A percentile compares a stretch with the other conserved stretches of the same genome.
These are phyloP conservation scores for Sodiomyces alkalinus DNA, from an alignment of 2,329 filamentous ascomycete genomes.

Conservation along the genomic window DNA sequence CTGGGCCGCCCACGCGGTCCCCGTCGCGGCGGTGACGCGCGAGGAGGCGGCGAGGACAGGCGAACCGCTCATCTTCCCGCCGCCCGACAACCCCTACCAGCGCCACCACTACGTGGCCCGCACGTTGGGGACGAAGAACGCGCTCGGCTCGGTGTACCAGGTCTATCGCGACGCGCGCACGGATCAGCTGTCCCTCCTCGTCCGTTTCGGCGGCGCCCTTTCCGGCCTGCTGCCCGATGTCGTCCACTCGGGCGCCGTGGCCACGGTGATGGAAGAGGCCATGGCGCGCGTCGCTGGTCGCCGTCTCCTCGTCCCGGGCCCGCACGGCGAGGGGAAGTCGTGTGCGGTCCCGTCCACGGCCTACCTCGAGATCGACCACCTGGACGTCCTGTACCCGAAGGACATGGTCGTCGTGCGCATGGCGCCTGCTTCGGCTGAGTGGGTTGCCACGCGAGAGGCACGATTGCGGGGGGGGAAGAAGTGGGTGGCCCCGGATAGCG, in stretches of 20 bases:
- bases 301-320: too few species aligned
- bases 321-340: not conserved
- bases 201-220: constrained; percentile 17
- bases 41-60: not conserved
- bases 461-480: not conserved
- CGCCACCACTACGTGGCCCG: constrained; percentile 19
- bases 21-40: too few species aligned
- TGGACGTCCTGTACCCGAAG: constrained; percentile 3
- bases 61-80: not conserved
- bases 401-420: constrained; percentile 5
- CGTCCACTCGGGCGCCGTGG: constrained; percentile 21
- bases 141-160: constrained; percentile 17
- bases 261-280: constrained; percentile 21
- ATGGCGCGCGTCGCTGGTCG: constrained; percentile 15
- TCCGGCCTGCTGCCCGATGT: constrained; percentile 16
- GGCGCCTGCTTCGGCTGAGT: not conserved
- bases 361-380: constrained; percentile 3
- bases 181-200: constrained; percentile 14
- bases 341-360: not conserved
- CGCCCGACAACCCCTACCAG: not conserved
- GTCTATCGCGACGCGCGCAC: constrained; percentile 15
- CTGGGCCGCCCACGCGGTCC: not conserved
- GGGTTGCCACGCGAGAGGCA: not conserved
- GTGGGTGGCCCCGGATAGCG: too few species aligned
- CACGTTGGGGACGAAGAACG: constrained; percentile 14